Base-by-base conservation (phyloP, 2,329 filamentous ascomycete genomes). In the Penicillium sp. region DNA sequence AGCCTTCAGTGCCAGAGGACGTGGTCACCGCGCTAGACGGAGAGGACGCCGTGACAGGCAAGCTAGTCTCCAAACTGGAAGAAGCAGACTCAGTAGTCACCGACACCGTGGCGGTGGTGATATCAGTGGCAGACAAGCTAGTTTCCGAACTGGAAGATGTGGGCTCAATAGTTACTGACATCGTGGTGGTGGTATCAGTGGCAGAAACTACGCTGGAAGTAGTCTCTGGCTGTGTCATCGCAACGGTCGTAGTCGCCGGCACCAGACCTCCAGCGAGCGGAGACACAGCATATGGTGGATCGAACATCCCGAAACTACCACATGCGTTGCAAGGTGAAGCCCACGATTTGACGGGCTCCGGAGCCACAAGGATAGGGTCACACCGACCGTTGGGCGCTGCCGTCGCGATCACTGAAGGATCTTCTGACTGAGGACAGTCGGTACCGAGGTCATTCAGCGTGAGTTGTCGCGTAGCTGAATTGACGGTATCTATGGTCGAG, bases 261-360 rank as follows among this genome's bases (percentile, higher is more conserved):
- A 59, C 57, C 14, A 61, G 27, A 22, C 54, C 59, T 24, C 59
- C 59, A 37, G 51, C 55, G 26, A 61, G 43, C 3, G 57, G 57
- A 29, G 57, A 11, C 9, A 61, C 59, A 1, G 59, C 59, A 49
- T 61, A 61, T 4, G 59, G 59, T 10, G 59, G 59, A 31, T 61
- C 59, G 21, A 61, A 61, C n/a, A 61, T 14, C 2, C 59, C 59
- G 13, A 61, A 61, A 26, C 46, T 41, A 24, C 57, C 59, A 29
- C 59, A 61, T 27, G 59, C 59, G 52, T 57, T 57, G 43, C 59
- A 61, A 44, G 59, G 59, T 16, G 52, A 61, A 22, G 59, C 59
- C 59, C 59, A 61, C 19, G 59, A 57, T 39, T 61, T 61, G 39
- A 61, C 59, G 2, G 48, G 46, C 41, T 61, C 52, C 8, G 59